These are phyloP conservation scores for Rubus idaeus DNA, from an alignment of 306 rosid species.

Conservation along the genomic window DNA sequence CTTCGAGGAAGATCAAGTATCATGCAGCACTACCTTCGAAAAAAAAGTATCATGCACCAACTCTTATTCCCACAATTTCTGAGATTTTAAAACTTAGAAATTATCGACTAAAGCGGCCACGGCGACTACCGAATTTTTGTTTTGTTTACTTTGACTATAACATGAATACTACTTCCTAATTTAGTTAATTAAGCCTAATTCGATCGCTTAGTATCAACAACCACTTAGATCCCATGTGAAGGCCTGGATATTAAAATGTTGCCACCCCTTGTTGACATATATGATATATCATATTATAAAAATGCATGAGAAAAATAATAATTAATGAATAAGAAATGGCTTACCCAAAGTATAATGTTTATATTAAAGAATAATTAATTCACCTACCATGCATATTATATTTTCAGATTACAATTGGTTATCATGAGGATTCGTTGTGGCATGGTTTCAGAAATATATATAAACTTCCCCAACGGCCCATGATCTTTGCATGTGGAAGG, in stretches of 20 bases:
- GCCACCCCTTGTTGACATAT: slow-evolving; percentile 15
- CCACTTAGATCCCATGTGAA: slow-evolving; percentile 32
- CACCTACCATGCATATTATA: slow-evolving; percentile 12
- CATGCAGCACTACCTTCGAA: not conserved
- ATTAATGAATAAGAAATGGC: not conserved
- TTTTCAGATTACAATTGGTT: not conserved
- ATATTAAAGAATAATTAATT: not conserved
- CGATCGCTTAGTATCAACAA: not conserved
- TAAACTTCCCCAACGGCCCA: slow-evolving; percentile 24
- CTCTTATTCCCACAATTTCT: not conserved
- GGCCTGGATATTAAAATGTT: not conserved
- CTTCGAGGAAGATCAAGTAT: no score
- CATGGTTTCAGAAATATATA: slow-evolving; percentile 1
- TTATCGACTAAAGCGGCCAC: slow-evolving; percentile 2
- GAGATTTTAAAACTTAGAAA: not conserved
- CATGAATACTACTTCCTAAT: not conserved
- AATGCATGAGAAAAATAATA: not conserved
- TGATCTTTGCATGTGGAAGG: slow-evolving; percentile 48
- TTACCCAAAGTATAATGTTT: not conserved
- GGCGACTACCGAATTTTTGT: not conserved
- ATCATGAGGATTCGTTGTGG: slow-evolving; percentile 10
- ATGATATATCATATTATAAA: not conserved
- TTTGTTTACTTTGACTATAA: not conserved
- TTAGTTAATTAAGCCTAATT: not conserved
- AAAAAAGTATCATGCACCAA: not conserved